Evolutionary conservation across 1,139 yeast species (phyloP).

Genomic region (Pichia sp.): DNA sequence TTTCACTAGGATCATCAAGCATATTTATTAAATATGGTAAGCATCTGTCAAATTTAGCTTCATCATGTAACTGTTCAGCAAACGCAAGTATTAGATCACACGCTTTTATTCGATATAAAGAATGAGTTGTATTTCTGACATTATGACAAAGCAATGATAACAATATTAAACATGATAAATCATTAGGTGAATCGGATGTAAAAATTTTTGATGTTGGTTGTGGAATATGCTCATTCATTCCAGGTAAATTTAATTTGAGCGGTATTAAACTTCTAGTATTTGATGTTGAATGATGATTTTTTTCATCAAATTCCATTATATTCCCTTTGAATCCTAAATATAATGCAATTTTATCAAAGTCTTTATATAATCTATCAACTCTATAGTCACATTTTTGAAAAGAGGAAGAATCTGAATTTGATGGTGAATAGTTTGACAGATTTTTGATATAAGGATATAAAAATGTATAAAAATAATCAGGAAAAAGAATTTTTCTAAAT

Average conservation of each 20-base stretch:
- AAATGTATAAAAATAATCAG: slow-evolving; percentile 63
- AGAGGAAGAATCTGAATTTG: background rate
- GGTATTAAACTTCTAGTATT: slow-evolving; percentile 29
- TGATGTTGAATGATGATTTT: background rate
- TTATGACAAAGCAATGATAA: slow-evolving; percentile 60
- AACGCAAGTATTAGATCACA: slow-evolving; percentile 72
- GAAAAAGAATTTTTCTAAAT: slow-evolving; percentile 53
- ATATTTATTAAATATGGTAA: slow-evolving; percentile 67
- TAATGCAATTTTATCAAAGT: slow-evolving; percentile 46
- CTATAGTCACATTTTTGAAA: slow-evolving; percentile 50
- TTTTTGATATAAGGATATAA: slow-evolving; percentile 59
- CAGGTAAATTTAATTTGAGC: slow-evolving; percentile 46
- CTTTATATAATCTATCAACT: slow-evolving; percentile 51
- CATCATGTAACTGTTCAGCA: slow-evolving; percentile 73
- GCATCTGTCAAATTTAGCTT: slow-evolving; percentile 77
- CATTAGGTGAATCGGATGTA: slow-evolving; percentile 23
- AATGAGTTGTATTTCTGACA: slow-evolving; percentile 56
- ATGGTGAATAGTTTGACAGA: slow-evolving; percentile 29
- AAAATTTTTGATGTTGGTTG: slow-evolving; percentile 33
- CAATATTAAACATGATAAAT: slow-evolving; percentile 56
- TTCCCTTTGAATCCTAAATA: slow-evolving; percentile 37
- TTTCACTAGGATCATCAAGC: slow-evolving; percentile 46
- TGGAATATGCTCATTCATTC: slow-evolving; percentile 39
- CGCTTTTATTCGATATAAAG: slow-evolving; percentile 60
- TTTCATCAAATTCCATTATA: slow-evolving; percentile 16